Conservation (phyloP, 2,329 filamentous ascomycete species). For the Blumeria hordei region DNA sequence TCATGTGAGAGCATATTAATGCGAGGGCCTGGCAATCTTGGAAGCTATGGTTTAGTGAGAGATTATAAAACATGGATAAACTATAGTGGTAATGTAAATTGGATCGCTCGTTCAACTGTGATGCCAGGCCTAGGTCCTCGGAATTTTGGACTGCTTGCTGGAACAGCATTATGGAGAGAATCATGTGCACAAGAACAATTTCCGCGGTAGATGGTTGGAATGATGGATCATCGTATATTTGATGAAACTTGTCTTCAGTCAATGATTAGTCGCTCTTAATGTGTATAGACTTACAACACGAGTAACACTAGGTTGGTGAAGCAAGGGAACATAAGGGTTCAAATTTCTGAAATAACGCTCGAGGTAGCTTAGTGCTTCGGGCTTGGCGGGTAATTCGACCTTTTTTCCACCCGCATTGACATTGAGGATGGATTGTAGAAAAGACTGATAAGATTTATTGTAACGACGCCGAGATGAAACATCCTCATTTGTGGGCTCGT, state of each 20-base stretch:
- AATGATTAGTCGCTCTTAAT: background rate
- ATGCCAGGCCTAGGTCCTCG: constrained; percentile 27
- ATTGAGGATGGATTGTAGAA: constrained; percentile 39
- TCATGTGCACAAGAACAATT: constrained; percentile 49
- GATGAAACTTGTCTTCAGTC: constrained; percentile 23
- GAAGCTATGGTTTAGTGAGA: constrained; percentile 35
- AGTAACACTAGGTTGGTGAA: constrained; percentile 57
- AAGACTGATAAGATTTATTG: constrained; percentile 49
- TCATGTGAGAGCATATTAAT: constrained; percentile 46
- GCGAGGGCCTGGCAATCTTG: constrained; percentile 49
- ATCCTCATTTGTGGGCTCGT: constrained; percentile 25
- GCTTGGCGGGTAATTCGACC: constrained; percentile 35
- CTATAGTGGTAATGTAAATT: constrained; percentile 62
- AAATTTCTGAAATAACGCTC: constrained; percentile 55
- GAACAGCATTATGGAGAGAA: constrained; percentile 55
- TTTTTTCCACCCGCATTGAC: constrained; percentile 30
- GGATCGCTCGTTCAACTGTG: constrained; percentile 35
- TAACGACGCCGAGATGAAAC: constrained; percentile 25
- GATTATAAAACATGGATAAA: constrained; percentile 40
- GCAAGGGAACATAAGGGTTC: constrained; percentile 45
- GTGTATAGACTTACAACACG: constrained; percentile 26
- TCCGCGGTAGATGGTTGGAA: constrained; percentile 40
- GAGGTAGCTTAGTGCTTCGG: constrained; percentile 42
- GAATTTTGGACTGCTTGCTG: constrained; percentile 51
- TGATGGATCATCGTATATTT: constrained; percentile 44